Percentiles rank a stretch among this genome's conserved stretches.
Evolutionary conservation across 2,329 filamentous ascomycete genomes (phyloP).

Genomic region (Laburnicola sp.): DNA sequence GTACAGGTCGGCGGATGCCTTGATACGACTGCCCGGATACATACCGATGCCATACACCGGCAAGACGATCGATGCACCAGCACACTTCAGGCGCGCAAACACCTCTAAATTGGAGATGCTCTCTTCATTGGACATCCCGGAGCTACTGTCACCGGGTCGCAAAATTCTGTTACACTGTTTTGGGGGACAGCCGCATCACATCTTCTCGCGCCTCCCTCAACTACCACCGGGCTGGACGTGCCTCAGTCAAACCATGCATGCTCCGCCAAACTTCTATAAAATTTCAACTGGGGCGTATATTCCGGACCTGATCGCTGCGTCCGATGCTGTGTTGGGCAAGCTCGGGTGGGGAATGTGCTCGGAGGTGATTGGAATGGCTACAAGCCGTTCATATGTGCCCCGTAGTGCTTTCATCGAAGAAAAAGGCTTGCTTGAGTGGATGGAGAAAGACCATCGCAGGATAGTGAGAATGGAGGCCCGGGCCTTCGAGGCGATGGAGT

Average conservation of each 20-base stretch:
- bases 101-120: not conserved
- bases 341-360: constrained; percentile 3
- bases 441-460: not conserved
- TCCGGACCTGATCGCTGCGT: not conserved
- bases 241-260: not conserved
- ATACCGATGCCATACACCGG: not conserved
- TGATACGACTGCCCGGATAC: not conserved
- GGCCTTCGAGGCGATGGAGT: constrained; percentile 1
- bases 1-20: not conserved
- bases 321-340: not conserved
- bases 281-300: not conserved
- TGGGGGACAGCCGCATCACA: not conserved
- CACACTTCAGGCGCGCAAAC: not conserved
- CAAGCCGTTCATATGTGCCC: constrained; percentile 2
- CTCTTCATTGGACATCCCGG: not conserved
- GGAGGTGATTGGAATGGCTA: constrained; percentile 2
- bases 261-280: not conserved
- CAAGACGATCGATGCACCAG: not conserved
- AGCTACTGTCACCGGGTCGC: not conserved
- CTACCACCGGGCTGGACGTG: not conserved
- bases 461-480: not conserved
- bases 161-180: not conserved
- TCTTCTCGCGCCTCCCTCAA: not conserved
- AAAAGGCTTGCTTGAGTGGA: constrained; percentile 1
- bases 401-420: not conserved